phyloP scores from a whole-genome alignment of 176 grass and related monocot genomes.

The Hyparrhenia diplandra region DNA sequence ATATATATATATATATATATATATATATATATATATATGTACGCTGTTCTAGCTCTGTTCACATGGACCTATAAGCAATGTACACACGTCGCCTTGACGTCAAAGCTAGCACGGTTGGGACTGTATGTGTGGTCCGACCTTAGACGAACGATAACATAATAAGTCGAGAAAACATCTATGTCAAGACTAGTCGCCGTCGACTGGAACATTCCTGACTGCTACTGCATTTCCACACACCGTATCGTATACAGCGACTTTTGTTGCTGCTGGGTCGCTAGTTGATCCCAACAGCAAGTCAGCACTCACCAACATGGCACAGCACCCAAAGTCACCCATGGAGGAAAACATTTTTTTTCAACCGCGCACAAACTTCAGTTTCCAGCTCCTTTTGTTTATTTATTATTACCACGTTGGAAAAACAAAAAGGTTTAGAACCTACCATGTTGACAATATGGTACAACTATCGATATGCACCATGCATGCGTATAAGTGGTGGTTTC shows the following conservation, averaged over 20 bases:
- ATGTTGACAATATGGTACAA: background rate
- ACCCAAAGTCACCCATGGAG: background rate
- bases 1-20: too few species aligned
- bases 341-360: background rate
- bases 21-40: too few species aligned
- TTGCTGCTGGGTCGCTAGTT: background rate
- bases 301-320: background rate
- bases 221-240: too few species aligned
- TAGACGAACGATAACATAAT: too few species aligned
- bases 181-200: too few species aligned
- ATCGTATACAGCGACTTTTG: background rate
- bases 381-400: background rate
- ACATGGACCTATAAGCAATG: background rate
- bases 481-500: too few species aligned
- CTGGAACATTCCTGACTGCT: too few species aligned
- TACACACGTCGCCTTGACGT: slow-evolving; percentile 4
- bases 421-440: background rate
- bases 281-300: slow-evolving; percentile 3
- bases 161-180: too few species aligned
- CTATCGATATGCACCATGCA: too few species aligned
- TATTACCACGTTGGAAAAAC: background rate
- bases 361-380: background rate
- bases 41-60: background rate
- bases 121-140: too few species aligned
- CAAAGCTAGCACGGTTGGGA: background rate